Evolutionary conservation across 2,329 filamentous ascomycete genomes (phyloP), one percentile per base, ranked within the genome.

Genomic region (Trichoderma sp.): DNA sequence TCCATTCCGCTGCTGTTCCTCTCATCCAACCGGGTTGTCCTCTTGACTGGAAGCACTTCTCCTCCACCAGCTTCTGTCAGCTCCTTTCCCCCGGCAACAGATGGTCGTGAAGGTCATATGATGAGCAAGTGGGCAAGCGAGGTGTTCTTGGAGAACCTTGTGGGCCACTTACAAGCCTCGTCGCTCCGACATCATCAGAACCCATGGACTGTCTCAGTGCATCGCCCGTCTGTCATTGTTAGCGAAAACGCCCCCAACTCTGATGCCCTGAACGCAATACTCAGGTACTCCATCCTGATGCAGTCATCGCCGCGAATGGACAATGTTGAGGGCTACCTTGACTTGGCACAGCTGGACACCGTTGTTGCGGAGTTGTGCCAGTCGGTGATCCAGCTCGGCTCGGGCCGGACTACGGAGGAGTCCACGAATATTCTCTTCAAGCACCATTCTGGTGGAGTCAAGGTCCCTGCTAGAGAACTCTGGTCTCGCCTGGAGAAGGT

Each of bases 121-220:
- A 34, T 41, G 17, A 54, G 48, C 21, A 63, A 55, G 44, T 63
- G 48, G 59, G 39, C 50, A 6, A 63, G 59, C 30, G 59, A 63
- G 24, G n/a, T 26, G 4, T 54, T 65, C 43, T 30, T 65, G 24
- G 43, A 59, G 45, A 50, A 60, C 6, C n/a, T 59, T 12, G 21
- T 26, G 5, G 48, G 55, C 1, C 17, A 9, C 7, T 19, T 19
- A 19, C 17, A 7, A 7, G 17, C 6, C 7, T 45, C 43, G 9
- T 45, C 43, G 7, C 30, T 12, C 10, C 30, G 9, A 12, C 43
- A 45, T 19, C 21, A n/a, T 3, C 9, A 21, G 10, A 12, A 21
- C 0, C 45, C 45, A 10, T 17, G 17, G 43, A 45, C 43, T 45
- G 45, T 47, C n/a, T 12, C 45, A 10, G 19, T 47, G n/a, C 45